phyloP scores from a whole-genome alignment of 2,329 filamentous ascomycete genomes.

The Alternaria hordeiaustralica region DNA sequence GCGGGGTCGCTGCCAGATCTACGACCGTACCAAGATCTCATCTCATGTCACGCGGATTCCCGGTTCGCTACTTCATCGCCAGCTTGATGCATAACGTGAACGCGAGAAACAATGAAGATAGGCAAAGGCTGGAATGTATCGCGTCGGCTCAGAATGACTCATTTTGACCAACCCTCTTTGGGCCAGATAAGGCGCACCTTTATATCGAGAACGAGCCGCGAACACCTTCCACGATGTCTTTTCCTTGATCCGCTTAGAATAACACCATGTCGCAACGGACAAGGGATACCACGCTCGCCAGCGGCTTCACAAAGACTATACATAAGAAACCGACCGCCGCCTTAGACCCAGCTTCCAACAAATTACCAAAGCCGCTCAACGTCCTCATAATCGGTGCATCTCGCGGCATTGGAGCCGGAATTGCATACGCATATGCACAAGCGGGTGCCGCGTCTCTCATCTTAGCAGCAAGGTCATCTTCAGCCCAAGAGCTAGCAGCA shows the following conservation, averaged over 20 bases:
- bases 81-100: not conserved
- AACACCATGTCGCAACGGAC: slow-evolving; percentile 15
- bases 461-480: slow-evolving; percentile 35
- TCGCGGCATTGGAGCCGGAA: slow-evolving; percentile 40
- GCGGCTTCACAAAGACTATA: slow-evolving; percentile 19
- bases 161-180: not conserved
- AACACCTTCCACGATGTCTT: not conserved
- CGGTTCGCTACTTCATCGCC: not conserved
- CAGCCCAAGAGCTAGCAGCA: slow-evolving; percentile 13
- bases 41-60: not conserved
- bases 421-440: slow-evolving; percentile 38
- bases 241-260: not conserved
- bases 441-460: slow-evolving; percentile 33
- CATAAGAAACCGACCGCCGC: slow-evolving; percentile 18
- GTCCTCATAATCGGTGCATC: slow-evolving; percentile 45
- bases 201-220: not conserved
- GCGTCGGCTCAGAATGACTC: not conserved
- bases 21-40: not conserved
- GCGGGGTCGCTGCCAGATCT: not conserved
- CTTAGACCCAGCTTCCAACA: slow-evolving; percentile 26
- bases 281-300: slow-evolving; percentile 25
- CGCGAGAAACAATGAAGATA: not conserved
- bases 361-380: slow-evolving; percentile 25
- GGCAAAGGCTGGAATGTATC: not conserved
- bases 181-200: not conserved